Evolutionary conservation across 1,139 yeast genomes (phyloP).

Genomic region (Tardiomyces blankii): DNA sequence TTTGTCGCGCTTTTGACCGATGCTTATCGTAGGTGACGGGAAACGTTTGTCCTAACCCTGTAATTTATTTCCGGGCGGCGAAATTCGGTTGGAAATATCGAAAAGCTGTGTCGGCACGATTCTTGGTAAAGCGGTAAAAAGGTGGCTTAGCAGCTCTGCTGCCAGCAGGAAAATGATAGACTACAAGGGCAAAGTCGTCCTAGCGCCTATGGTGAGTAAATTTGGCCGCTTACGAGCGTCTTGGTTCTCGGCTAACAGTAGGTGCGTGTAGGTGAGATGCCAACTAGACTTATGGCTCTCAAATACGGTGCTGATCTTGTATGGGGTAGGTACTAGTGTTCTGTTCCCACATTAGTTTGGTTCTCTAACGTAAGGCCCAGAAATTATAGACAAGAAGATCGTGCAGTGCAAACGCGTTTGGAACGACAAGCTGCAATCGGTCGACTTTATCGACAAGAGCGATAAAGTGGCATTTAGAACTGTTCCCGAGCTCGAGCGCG

Average conservation of each 20-base stretch:
- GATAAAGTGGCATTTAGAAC: constrained; percentile 58
- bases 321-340: constrained; percentile 40
- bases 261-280: constrained; percentile 82
- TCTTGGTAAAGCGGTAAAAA: no score
- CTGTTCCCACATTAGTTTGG: constrained; percentile 3
- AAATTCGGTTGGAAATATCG: no score
- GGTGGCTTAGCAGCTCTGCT: not conserved
- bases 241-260: not conserved
- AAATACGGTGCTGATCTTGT: constrained; percentile 87
- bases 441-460: constrained; percentile 27
- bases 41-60: no score
- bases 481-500: constrained; percentile 46
- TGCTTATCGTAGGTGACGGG: no score
- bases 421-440: constrained; percentile 35
- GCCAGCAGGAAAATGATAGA: constrained; percentile 9
- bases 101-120: no score
- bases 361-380: constrained; percentile 40
- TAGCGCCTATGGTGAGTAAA: constrained; percentile 68
- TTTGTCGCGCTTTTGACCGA: no score
- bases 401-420: constrained; percentile 53
- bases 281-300: constrained; percentile 69
- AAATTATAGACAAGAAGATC: constrained; percentile 77
- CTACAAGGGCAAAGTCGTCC: constrained; percentile 55
- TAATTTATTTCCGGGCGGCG: no score
- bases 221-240: no score